Evolutionary conservation across 805 yeast genomes (phyloP), one percentile per base, ranked within the genome.

Genomic region (Hanseniaspora pseudoguilliermondii): DNA sequence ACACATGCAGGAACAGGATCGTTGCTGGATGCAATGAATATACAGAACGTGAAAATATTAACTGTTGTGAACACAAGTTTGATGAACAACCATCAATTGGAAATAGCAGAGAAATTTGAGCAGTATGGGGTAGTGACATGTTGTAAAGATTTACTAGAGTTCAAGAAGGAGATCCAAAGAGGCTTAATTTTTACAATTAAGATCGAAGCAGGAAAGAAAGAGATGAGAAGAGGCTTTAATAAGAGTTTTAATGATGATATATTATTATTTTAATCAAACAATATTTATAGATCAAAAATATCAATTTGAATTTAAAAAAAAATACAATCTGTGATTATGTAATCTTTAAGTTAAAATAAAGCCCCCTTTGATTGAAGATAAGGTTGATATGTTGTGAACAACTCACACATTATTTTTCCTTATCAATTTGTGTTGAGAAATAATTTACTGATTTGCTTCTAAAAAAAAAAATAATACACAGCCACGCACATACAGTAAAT

Each of bases 1-100:
- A 82, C 96, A 0, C 97, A 93, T 66, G 97, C 95, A 16, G 84
- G 85, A 1, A 87, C 97, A 0, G 98, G 98, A 2, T 86, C 96
- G 0, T 85, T 91, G 8, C 67, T 93, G 29, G 98, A 91, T 63
- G 75, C 86, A 0, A 67, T 88, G 39, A 73, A 25, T 13, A 41
- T 38, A 34, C 20, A 23, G 16, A 34, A 35, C 5, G 41, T 52
- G 10, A 41, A 34, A 25, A 69, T 88, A 56, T 70, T 90, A 0
- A 89, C 85, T 7, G 83, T 88, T 32, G 78, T 82, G 9, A 91
- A 91, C 66, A 75, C 76, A 11, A 61, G 66, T 5, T 74, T 93
- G n/a, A 85, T 87, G 86, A 86, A 86, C 65, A 86, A 89, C 65
- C 97, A 90, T 66, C 96, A 90, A 66, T 60, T 69, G 18, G 91